These are phyloP conservation scores for Camellia oleifera DNA, from an alignment of 179 eudicot species.

Conservation along the genomic window DNA sequence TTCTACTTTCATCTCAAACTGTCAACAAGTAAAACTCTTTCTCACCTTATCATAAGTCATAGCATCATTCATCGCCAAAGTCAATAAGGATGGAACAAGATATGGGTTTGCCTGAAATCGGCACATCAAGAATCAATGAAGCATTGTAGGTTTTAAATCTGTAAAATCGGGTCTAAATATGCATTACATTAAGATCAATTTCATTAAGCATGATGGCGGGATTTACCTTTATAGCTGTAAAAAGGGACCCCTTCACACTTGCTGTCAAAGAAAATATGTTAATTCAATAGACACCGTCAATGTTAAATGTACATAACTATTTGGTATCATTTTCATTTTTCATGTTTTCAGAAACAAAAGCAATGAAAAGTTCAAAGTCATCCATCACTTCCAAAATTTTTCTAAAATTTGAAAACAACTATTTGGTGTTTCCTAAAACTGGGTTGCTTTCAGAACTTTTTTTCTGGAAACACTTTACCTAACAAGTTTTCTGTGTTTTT, in stretches of 20 bases:
- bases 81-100: slow-evolving; percentile 62
- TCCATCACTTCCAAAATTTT: too few species aligned
- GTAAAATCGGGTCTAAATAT: not conserved
- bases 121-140: slow-evolving; percentile 3
- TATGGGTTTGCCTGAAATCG: slow-evolving; percentile 64
- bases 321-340: too few species aligned
- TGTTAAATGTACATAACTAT: too few species aligned
- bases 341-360: too few species aligned
- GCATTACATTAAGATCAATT: not conserved
- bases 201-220: not conserved
- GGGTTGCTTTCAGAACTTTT: too few species aligned
- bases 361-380: too few species aligned
- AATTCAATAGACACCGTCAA: slow-evolving; percentile 15
- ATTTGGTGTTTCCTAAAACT: too few species aligned
- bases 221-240: slow-evolving; percentile 63
- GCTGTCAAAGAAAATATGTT: slow-evolving; percentile 35
- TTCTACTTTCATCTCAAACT: not conserved
- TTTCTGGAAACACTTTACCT: too few species aligned
- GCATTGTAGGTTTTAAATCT: not conserved
- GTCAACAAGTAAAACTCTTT: slow-evolving; percentile 6
- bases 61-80: slow-evolving; percentile 78
- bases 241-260: slow-evolving; percentile 55
- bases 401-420: too few species aligned
- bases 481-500: too few species aligned
- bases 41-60: slow-evolving; percentile 90